A percentile compares a stretch with the other conserved stretches of the same genome.
Conservation (phyloP, 768 basidiomycete species). For the Mycena polygramma region DNA sequence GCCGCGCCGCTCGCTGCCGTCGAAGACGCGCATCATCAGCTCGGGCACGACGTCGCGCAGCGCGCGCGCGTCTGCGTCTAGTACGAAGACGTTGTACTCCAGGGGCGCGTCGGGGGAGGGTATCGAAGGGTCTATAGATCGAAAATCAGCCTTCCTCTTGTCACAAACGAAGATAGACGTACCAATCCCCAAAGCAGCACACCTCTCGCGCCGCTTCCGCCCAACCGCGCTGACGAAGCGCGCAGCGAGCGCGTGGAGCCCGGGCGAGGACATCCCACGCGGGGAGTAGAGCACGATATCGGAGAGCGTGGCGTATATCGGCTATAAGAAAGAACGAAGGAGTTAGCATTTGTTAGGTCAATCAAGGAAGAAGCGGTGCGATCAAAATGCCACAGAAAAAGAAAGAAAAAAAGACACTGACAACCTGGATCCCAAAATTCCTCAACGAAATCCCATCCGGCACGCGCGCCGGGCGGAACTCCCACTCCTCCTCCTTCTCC, state of each 20-base stretch:
- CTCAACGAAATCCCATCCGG: conserved; percentile 87
- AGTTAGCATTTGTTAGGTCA: background rate
- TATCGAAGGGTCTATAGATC: conserved; percentile 8
- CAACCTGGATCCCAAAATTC: conserved; percentile 92
- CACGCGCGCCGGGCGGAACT: conserved; percentile 78
- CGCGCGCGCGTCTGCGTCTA: conserved; percentile 66
- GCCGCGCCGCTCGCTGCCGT: conserved; percentile 42
- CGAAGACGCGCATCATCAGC: conserved; percentile 65
- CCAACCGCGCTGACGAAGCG: conserved; percentile 75
- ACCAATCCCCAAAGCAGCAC: conserved; percentile 26
- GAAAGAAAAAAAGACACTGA: conserved; percentile 57
- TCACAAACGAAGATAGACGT: background rate
- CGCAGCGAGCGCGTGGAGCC: conserved; percentile 72
- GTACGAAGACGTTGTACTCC: conserved; percentile 83
- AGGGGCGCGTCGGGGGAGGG: conserved; percentile 53
- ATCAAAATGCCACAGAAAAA: background rate
- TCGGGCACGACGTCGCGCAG: conserved; percentile 61
- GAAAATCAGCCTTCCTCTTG: no score
- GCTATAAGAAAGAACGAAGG: conserved; percentile 58
- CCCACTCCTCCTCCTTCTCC: conserved; percentile 56
- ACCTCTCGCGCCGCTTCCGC: conserved; percentile 67
- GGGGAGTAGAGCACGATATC: conserved; percentile 93
- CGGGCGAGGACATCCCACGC: conserved; percentile 64
- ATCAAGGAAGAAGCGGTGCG: background rate
- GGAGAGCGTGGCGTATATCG: conserved; percentile 89